Base-by-base conservation (phyloP, 129 eudicot species). In the Flaveria bidentis region DNA sequence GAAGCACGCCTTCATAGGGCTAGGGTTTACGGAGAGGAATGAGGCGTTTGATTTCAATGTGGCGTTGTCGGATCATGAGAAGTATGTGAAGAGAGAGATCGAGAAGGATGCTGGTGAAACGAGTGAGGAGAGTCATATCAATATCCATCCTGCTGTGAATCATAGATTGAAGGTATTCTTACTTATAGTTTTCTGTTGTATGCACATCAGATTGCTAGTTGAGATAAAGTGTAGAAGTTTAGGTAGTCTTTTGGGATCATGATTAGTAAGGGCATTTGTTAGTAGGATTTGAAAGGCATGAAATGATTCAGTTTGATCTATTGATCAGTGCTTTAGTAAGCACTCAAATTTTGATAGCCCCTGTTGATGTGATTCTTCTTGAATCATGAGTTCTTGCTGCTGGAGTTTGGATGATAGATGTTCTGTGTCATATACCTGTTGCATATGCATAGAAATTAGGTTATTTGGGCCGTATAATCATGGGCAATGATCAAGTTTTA, bases 11-110 rank as follows among this genome's bases (percentile, higher is more conserved):
- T 94, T 94, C 50, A 76, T 94, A 0, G 99, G 99, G 46, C 57
- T 94, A 67, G 99, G 99, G 86, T 94, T 94, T 85, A 76, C 76
- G 9, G 99, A 94, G 85, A 76, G 99, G 78, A 94, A 94, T 47
- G 99, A 94, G 85, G 99, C 99, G 71, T 94, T 94, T 75, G 99
- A 94, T 86, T 94, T 94, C 81, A 94, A 94, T 77, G 99, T 94
- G 6, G 99, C 99, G 18, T 75, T 94, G 61, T 91, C 97, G 76
- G 99, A 94, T 94, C 97, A 91, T 18, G 99, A 94, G 72, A 94
- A 94, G 96, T 88, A 94, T 71, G 93, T 86, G 30, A 91, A 84
- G 84, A 84, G 99, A 51, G 97, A 89, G 64, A 69, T 2, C 2
- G 98, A 93, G 49, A 88, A 89, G 87, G 99, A 86, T 63, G 82